These are phyloP conservation scores for Berberis vulgaris DNA, from an alignment of 164 flowering plant genomes.

Conservation along the genomic window DNA sequence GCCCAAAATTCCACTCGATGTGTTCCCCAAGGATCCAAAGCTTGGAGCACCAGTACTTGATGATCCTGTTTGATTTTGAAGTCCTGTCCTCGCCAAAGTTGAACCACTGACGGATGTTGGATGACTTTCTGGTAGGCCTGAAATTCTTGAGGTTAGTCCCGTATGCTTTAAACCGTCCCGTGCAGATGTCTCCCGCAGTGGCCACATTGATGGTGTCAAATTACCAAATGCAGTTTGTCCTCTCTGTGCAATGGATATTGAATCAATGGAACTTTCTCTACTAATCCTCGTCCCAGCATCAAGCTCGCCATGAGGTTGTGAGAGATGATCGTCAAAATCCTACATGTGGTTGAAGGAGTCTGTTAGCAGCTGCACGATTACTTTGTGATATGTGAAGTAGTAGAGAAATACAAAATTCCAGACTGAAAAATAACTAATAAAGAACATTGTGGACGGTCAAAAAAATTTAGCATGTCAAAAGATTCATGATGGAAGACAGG, in stretches of 20 bases:
- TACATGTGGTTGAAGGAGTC: slow-evolving; percentile 17
- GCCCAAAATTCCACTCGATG: slow-evolving; percentile 7
- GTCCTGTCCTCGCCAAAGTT: slow-evolving; percentile 24
- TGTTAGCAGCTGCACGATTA: neutral
- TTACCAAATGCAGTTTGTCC: slow-evolving; percentile 26
- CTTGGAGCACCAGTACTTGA: slow-evolving; percentile 19
- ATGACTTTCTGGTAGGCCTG: slow-evolving; percentile 27
- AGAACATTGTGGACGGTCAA: neutral
- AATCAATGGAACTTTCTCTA: slow-evolving; percentile 42
- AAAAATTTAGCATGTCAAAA: neutral
- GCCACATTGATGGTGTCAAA: slow-evolving; percentile 13
- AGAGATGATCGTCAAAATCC: slow-evolving; percentile 34
- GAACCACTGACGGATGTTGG: slow-evolving; percentile 23
- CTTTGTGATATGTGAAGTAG: too few species aligned
- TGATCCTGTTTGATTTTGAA: slow-evolving; percentile 16
- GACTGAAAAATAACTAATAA: neutral
- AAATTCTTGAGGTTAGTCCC: slow-evolving; percentile 14
- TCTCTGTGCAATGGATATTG: slow-evolving; percentile 25
- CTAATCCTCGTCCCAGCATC: slow-evolving; percentile 31
- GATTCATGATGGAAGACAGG: neutral
- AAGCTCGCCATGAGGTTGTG: slow-evolving; percentile 20
- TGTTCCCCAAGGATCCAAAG: slow-evolving; percentile 4
- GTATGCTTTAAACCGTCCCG: slow-evolving; percentile 19
- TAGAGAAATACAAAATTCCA: neutral
- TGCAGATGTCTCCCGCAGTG: slow-evolving; percentile 8